These are phyloP conservation scores for Annulohypoxylon nitens DNA, from an alignment of 495 filamentous ascomycete species.

Conservation along the genomic window DNA sequence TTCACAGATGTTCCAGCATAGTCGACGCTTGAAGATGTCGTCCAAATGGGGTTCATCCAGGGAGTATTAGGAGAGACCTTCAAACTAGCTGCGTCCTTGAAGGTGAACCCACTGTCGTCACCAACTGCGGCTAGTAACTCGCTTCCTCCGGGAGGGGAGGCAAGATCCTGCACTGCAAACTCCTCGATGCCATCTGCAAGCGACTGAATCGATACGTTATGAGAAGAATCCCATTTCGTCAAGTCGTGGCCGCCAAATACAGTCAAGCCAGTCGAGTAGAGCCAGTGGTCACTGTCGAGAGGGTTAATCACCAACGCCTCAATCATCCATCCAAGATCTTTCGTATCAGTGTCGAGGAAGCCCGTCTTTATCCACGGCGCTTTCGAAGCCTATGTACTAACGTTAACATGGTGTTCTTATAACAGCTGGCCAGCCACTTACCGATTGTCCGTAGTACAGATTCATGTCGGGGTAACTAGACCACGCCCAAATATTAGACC, in stretches of 20 bases:
- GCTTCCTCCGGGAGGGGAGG: slow-evolving; percentile 64
- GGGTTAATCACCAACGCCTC: slow-evolving; percentile 72
- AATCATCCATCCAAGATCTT: slow-evolving; percentile 74
- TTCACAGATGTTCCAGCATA: slow-evolving; percentile 68
- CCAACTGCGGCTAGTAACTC: slow-evolving; percentile 70
- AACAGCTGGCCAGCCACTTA: slow-evolving; percentile 50
- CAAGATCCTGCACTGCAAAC: slow-evolving; percentile 65
- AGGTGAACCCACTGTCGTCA: slow-evolving; percentile 70
- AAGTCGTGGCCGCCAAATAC: slow-evolving; percentile 67
- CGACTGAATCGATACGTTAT: slow-evolving; percentile 64
- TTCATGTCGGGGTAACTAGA: slow-evolving; percentile 60
- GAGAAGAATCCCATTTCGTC: slow-evolving; percentile 63
- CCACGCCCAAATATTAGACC: slow-evolving; percentile 68
- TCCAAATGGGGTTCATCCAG: slow-evolving; percentile 65
- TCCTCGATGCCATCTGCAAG: slow-evolving; percentile 72
- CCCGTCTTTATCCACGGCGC: slow-evolving; percentile 65
- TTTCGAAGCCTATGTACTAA: slow-evolving; percentile 51
- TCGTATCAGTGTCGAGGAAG: slow-evolving; percentile 60
- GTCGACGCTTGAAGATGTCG: slow-evolving; percentile 65
- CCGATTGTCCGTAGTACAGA: slow-evolving; percentile 57
- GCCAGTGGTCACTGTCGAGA: slow-evolving; percentile 70
- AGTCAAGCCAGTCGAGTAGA: slow-evolving; percentile 70
- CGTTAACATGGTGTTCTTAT: slow-evolving; percentile 25
- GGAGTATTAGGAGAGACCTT: slow-evolving; percentile 60
- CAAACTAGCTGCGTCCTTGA: slow-evolving; percentile 56